Percentiles rank a stretch among this genome's conserved stretches.
Evolutionary conservation across 1,284 basidiomycete genomes (phyloP).

Genomic region (Pascua sp.): DNA sequence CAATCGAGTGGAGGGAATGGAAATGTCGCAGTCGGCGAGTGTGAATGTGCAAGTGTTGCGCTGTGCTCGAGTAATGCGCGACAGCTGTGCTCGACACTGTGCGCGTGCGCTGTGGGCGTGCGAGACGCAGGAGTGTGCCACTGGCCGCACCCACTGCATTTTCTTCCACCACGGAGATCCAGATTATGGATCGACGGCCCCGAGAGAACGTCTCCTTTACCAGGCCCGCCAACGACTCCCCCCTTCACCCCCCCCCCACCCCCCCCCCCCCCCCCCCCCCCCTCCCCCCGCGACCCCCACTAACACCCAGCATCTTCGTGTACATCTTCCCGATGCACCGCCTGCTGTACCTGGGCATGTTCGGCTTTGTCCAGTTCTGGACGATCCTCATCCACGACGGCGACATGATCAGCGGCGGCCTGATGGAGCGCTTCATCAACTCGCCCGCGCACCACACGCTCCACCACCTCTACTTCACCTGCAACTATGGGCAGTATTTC

Average conservation of each 20-base stretch:
- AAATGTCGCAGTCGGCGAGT: too few species aligned
- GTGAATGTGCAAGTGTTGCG: too few species aligned
- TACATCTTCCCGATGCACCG: slow-evolving; percentile 90
- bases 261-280: background rate
- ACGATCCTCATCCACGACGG: slow-evolving; percentile 95
- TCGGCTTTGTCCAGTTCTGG: slow-evolving; percentile 89
- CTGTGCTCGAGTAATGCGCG: too few species aligned
- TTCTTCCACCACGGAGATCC: too few species aligned
- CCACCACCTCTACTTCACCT: slow-evolving; percentile 92
- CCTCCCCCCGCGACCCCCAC: background rate
- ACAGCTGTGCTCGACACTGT: too few species aligned
- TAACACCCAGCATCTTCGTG: slow-evolving; percentile 61
- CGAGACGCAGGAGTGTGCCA: too few species aligned
- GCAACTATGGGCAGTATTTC: slow-evolving; percentile 97
- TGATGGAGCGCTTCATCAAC: slow-evolving; percentile 84
- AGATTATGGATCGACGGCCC: too few species aligned
- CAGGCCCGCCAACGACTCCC: too few species aligned
- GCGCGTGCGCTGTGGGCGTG: too few species aligned
- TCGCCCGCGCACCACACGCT: slow-evolving; percentile 96
- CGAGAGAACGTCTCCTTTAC: too few species aligned
- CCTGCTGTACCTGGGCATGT: slow-evolving; percentile 71
- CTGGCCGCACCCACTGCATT: too few species aligned
- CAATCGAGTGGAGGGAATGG: too few species aligned
- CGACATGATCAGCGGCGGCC: slow-evolving; percentile 97
- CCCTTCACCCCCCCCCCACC: background rate